Percentiles rank a stretch among this genome's conserved stretches.
Evolutionary conservation across 306 rosid genomes (phyloP).

Genomic region (Pterocarpus santalinus): DNA sequence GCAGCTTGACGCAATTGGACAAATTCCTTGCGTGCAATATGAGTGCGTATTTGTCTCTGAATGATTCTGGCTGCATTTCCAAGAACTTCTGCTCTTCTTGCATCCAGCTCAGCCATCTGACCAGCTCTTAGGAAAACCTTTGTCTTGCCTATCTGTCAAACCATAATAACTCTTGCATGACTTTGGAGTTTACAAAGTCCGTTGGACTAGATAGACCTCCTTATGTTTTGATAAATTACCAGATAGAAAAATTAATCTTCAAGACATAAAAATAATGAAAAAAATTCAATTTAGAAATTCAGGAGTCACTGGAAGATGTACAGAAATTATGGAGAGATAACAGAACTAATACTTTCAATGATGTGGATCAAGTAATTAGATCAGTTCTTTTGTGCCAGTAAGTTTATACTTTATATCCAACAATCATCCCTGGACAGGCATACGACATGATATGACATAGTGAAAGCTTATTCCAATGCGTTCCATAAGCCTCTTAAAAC

Average conservation of each 20-base stretch:
- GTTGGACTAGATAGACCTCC: constrained; percentile 24
- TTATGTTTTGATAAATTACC: not conserved
- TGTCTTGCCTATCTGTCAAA: constrained; percentile 91
- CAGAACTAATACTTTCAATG: not conserved
- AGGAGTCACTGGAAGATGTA: constrained; percentile 19
- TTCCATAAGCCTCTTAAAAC: constrained; percentile 24
- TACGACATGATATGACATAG: constrained; percentile 37
- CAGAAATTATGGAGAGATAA: constrained; percentile 25
- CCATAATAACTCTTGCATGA: constrained; percentile 54
- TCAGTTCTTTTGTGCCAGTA: not conserved
- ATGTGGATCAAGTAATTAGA: constrained; percentile 24
- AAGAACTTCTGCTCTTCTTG: constrained; percentile 96
- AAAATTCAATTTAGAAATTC: constrained; percentile 27
- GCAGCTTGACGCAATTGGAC: constrained; percentile 83
- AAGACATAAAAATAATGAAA: not conserved
- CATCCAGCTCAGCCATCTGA: constrained; percentile 99
- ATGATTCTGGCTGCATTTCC: constrained; percentile 93
- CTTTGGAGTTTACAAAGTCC: constrained; percentile 29
- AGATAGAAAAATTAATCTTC: constrained; percentile 34
- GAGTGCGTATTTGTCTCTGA: constrained; percentile 94
- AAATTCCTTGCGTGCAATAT: constrained; percentile 94
- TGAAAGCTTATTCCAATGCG: constrained; percentile 23
- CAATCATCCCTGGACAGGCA: not conserved
- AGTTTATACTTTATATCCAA: constrained; percentile 10
- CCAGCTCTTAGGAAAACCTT: constrained; percentile 97